phyloP scores from a whole-genome alignment of 352 stramenopile genomes.

The Thalassiosira mediterranea region DNA sequence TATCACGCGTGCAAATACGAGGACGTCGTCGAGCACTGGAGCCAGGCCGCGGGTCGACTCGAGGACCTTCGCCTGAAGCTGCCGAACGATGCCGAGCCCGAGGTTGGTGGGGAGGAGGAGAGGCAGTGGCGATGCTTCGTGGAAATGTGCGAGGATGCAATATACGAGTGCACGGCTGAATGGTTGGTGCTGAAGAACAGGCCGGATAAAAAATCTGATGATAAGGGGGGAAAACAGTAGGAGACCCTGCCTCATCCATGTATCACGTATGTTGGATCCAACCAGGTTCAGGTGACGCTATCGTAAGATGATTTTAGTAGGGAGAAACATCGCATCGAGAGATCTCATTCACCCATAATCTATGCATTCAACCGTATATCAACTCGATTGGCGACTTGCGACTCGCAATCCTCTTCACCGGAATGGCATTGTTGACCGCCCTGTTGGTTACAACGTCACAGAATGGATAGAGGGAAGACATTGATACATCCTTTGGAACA shows the following conservation, averaged over 20 bases:
- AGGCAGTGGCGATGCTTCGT: neutral
- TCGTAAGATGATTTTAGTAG: no score
- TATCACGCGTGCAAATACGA: constrained; percentile 5
- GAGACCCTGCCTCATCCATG: no score
- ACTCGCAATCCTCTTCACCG: constrained; percentile 56
- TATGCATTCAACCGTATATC: constrained; percentile 61
- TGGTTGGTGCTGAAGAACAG: neutral
- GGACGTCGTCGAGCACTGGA: neutral
- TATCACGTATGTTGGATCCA: no score
- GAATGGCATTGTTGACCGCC: constrained; percentile 56
- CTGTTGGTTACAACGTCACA: constrained; percentile 68
- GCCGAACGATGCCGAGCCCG: neutral
- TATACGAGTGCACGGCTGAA: neutral
- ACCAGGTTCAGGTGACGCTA: no score
- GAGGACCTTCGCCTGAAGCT: neutral
- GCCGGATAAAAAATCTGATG: no score
- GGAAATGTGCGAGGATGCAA: neutral
- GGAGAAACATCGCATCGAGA: no score
- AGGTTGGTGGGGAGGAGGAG: neutral
- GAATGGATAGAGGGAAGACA: constrained; percentile 64
- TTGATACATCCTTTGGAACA: constrained; percentile 60
- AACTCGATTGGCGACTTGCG: constrained; percentile 58
- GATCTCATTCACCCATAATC: no score
- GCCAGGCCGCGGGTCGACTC: neutral
- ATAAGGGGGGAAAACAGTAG: no score